phyloP scores from a whole-genome alignment of 768 basidiomycete genomes.

The Leccinellum albellum region DNA sequence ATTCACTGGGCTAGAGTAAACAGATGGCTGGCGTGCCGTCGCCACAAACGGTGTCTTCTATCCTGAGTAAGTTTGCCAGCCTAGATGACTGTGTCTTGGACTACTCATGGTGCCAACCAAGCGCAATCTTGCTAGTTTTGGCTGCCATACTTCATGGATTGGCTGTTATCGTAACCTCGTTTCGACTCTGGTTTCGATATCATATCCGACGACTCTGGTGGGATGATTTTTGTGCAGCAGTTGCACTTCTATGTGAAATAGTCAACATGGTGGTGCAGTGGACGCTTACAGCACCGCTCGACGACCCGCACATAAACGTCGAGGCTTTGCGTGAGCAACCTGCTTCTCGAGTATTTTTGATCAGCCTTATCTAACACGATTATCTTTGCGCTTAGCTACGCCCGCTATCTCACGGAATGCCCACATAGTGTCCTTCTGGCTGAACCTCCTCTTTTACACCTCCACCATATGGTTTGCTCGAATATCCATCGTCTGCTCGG shows the following conservation, averaged over 20 bases:
- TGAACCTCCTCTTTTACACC: conserved; percentile 19
- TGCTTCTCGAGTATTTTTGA: background rate
- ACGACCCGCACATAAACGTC: conserved; percentile 9
- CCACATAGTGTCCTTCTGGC: conserved; percentile 20
- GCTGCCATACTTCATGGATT: conserved; percentile 18
- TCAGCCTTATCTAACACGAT: background rate
- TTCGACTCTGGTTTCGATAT: conserved; percentile 27
- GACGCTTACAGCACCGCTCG: conserved; percentile 26
- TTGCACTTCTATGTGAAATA: conserved; percentile 10
- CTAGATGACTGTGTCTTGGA: background rate
- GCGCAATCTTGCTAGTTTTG: conserved; percentile 9
- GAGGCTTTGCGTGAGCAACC: conserved; percentile 11
- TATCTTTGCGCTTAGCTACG: conserved; percentile 27
- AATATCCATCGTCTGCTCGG: conserved; percentile 23
- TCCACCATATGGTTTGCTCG: conserved; percentile 27
- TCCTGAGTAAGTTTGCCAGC: conserved; percentile 15
- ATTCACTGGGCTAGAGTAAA: background rate
- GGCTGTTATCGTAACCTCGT: conserved; percentile 19
- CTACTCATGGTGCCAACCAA: background rate
- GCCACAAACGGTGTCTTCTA: conserved; percentile 12
- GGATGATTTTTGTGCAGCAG: conserved; percentile 27
- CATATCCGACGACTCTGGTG: conserved; percentile 24
- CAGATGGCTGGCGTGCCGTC: conserved; percentile 7
- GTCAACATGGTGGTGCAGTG: conserved; percentile 13
- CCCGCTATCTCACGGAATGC: conserved; percentile 10